phyloP scores from a whole-genome alignment of 306 rosid species.

The Acacia crassicarpa region DNA sequence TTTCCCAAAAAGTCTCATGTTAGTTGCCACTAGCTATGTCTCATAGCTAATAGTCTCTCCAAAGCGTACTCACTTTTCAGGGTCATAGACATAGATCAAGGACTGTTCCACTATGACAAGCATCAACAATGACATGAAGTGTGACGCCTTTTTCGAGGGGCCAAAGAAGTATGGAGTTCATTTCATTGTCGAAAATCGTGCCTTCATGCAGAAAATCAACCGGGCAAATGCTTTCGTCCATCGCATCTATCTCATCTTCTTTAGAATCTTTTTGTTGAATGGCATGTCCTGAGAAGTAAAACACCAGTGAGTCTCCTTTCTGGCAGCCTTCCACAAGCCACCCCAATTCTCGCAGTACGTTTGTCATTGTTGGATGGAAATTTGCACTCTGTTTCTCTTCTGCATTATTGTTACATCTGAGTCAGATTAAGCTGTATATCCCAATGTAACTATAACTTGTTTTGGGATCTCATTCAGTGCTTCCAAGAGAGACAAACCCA shows the following conservation, averaged over 20 bases:
- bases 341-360: neutral
- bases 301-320: constrained; percentile 67
- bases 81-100: constrained; percentile 64
- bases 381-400: neutral
- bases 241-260: constrained; percentile 65
- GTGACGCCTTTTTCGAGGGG: constrained; percentile 70
- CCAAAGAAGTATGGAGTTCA: constrained; percentile 61
- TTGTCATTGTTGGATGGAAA: neutral
- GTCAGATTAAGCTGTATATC: neutral
- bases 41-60: neutral
- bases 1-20: neutral
- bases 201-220: constrained; percentile 68
- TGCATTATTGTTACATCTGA: neutral
- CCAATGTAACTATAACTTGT: neutral
- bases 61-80: constrained; percentile 28
- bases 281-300: constrained; percentile 92
- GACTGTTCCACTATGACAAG: constrained; percentile 85
- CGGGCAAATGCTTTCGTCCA: constrained; percentile 73
- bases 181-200: constrained; percentile 60
- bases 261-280: constrained; percentile 63
- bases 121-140: constrained; percentile 81
- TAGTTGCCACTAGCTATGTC: neutral
- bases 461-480: neutral
- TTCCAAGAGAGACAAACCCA: neutral
- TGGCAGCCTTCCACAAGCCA: constrained; percentile 71